These are phyloP conservation scores for Anthracocystis panici-leucophaei DNA, from an alignment of 1,284 basidiomycete species.

Conservation along the genomic window DNA sequence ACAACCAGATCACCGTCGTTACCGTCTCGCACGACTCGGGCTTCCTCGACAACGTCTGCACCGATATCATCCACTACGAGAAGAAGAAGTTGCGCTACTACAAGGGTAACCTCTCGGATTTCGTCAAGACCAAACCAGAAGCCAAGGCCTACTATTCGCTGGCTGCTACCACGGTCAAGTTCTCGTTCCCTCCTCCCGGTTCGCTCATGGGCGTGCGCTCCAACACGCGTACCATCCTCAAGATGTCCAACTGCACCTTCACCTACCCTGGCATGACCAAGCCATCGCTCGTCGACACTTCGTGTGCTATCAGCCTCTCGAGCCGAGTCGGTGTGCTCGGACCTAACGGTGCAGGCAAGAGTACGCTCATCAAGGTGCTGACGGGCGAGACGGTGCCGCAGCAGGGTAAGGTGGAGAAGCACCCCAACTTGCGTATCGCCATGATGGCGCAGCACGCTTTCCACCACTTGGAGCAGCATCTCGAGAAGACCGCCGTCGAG, in stretches of 20 bases:
- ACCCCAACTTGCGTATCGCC: slow-evolving; percentile 93
- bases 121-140: slow-evolving; percentile 91
- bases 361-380: slow-evolving; percentile 95
- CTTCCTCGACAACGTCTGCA: slow-evolving; percentile 96
- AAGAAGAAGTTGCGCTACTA: slow-evolving; percentile 96
- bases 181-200: slow-evolving; percentile 95
- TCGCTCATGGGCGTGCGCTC: slow-evolving; percentile 97
- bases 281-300: slow-evolving; percentile 88
- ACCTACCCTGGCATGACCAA: slow-evolving; percentile 88
- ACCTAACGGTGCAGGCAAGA: slow-evolving; percentile 71
- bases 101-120: slow-evolving; percentile 90
- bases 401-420: slow-evolving; percentile 93
- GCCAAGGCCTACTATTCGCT: slow-evolving; percentile 98
- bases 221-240: slow-evolving; percentile 95
- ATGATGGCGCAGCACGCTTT: slow-evolving; percentile 91
- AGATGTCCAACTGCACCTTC: slow-evolving; percentile 90
- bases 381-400: slow-evolving; percentile 95
- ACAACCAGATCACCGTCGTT: slow-evolving; percentile 78
- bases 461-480: slow-evolving; percentile 68
- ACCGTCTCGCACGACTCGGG: slow-evolving; percentile 98
- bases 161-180: slow-evolving; percentile 92
- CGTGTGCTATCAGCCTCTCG: slow-evolving; percentile 89
- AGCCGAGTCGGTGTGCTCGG: slow-evolving; percentile 71
- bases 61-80: slow-evolving; percentile 99
- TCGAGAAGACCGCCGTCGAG: slow-evolving; percentile 67